Base-by-base conservation (phyloP, 2,329 filamentous ascomycete genomes). In the Aspergillus sp. region DNA sequence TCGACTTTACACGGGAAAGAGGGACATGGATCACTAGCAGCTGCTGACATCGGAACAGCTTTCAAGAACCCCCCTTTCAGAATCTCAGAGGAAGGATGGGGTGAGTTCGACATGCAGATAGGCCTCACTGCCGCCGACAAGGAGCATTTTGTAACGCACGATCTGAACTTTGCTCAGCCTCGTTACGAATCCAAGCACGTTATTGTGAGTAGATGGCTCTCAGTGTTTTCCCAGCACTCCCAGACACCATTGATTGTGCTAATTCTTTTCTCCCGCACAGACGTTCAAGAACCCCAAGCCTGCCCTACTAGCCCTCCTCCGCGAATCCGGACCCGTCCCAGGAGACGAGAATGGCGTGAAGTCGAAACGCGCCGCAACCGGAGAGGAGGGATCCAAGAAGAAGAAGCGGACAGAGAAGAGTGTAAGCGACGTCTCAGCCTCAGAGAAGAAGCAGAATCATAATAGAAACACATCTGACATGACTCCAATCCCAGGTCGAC, bases 61-160 rank as follows among this genome's bases (percentile, higher is more conserved):
- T 90, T 97, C 81, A 89, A 88, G 73, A 89, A 90, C 66, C 87
- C 92, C 0, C 95, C 95, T 0, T 99, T 98, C 81, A 85, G 85
- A 66, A 96, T 96, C 78, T 83, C 87, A 65, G 96, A 99, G 78
- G 91, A 97, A 79, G 95, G 95, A 68, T 99, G 95, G 95, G 95
- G 95, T 72, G 95, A 98, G 80, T 99, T 99, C 76, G 95, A 98
- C 75, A 94, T 99, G 88, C 84, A 83, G 51, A 95, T 98, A 71
- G 87, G 91, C 63, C 85, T 96, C 68, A 90, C 88, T 72, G 91
- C 90, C 47, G 88, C 90, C 30, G 92, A 95, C 78, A 97, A 97
- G 82, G 94, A 97, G 72, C 86, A 92, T 72, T 83, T 85, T 13
- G 83, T 99, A 65, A 80, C 83, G 54, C 95, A 99, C 77, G 95